phyloP scores from a whole-genome alignment of 2,329 filamentous ascomycete species.

The Fusarium sp. region DNA sequence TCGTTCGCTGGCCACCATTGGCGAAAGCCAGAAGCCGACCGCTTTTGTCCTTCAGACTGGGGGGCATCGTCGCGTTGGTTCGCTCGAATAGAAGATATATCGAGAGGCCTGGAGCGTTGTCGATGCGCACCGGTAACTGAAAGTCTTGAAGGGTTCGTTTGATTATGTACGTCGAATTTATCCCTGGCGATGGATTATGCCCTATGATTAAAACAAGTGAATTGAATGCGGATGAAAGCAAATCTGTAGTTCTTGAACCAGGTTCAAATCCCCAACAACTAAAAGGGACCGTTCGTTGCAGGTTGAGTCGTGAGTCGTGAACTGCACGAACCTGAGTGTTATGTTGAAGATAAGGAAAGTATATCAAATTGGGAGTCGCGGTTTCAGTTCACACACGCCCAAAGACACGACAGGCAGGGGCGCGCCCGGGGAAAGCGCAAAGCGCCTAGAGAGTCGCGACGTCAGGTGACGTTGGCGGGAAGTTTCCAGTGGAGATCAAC shows the following conservation, averaged over 20 bases:
- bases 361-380: constrained; percentile 8
- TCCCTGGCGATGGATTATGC: constrained; percentile 8
- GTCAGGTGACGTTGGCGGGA: constrained; percentile 42
- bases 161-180: constrained; percentile 19
- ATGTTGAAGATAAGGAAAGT: constrained; percentile 12
- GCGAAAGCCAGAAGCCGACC: constrained; percentile 49
- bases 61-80: constrained; percentile 41
- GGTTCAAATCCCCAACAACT: not conserved
- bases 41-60: constrained; percentile 46
- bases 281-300: not conserved
- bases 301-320: not conserved
- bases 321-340: not conserved
- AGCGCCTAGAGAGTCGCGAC: constrained; percentile 39
- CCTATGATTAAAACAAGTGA: constrained; percentile 14
- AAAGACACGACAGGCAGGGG: not conserved
- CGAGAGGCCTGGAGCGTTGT: not conserved
- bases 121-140: constrained; percentile 11
- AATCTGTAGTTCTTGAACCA: not conserved
- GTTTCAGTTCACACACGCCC: constrained; percentile 2
- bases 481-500: constrained; percentile 2
- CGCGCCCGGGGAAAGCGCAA: constrained; percentile 21
- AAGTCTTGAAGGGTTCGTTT: constrained; percentile 18
- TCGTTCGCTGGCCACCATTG: constrained; percentile 35
- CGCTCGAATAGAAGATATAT: not conserved
- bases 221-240: not conserved